phyloP scores from a whole-genome alignment of 2,329 filamentous ascomycete genomes.

The Cladophialophora immunda region DNA sequence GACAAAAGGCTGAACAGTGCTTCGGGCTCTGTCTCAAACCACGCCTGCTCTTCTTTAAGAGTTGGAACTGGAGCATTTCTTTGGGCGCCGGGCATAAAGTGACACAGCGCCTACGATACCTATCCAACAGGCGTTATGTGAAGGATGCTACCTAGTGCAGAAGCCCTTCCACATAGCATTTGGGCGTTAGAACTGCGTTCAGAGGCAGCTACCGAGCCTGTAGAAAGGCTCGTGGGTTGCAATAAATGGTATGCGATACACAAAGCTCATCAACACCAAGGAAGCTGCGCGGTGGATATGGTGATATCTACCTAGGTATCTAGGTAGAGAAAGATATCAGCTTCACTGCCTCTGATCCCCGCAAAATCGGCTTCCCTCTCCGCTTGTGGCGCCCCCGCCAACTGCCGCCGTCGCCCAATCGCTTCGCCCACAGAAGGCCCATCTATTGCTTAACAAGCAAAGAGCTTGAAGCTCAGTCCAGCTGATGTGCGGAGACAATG shows the following conservation, averaged over 20 bases:
- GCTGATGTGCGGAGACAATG: background rate
- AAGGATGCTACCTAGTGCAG: background rate
- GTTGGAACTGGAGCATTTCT: background rate
- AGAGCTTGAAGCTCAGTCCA: background rate
- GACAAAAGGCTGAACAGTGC: constrained; percentile 18
- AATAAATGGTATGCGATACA: background rate
- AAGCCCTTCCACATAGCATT: background rate
- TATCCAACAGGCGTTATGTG: background rate
- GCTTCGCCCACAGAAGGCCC: background rate
- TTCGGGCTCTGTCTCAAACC: background rate
- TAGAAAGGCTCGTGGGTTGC: background rate
- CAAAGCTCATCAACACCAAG: background rate
- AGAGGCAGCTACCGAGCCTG: background rate
- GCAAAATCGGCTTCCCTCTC: background rate
- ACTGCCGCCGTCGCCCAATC: background rate
- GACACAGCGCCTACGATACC: background rate
- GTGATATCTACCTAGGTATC: no score
- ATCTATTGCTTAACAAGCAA: background rate
- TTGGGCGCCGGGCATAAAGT: constrained; percentile 17
- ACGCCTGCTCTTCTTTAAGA: background rate
- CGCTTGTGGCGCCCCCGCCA: background rate
- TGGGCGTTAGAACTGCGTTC: background rate
- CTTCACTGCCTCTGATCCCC: background rate
- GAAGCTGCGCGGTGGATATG: background rate
- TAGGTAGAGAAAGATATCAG: no score